Conservation (phyloP, 169 alveolate genomes). For the Cryptosporidium tyzzeri region DNA sequence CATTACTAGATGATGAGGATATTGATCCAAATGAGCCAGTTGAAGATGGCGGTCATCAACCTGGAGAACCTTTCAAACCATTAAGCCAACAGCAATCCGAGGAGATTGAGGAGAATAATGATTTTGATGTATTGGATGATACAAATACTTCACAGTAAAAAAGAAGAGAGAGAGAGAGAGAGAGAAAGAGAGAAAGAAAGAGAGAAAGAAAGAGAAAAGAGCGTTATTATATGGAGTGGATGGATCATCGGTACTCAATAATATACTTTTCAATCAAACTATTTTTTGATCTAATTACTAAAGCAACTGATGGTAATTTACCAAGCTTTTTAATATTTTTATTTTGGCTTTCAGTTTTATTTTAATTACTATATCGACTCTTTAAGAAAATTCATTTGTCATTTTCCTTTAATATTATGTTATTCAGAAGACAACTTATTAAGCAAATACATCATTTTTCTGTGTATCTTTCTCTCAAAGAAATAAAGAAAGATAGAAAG, state of each 20-base stretch:
- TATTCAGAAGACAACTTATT: not conserved
- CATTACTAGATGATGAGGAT: slow-evolving; percentile 64
- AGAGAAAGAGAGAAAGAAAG: too few species aligned
- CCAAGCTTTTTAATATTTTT: not conserved
- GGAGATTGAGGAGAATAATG: slow-evolving; percentile 59
- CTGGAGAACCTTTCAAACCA: slow-evolving; percentile 59
- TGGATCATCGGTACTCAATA: not conserved
- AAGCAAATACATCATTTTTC: not conserved
- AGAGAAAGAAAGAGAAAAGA: not conserved
- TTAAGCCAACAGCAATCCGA: slow-evolving; percentile 50
- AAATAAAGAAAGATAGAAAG: not conserved
- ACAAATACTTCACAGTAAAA: slow-evolving; percentile 17
- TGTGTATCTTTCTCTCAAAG: too few species aligned
- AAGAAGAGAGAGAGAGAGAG: too few species aligned
- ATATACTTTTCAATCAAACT: not conserved
- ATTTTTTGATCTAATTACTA: not conserved
- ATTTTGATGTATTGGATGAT: slow-evolving; percentile 68
- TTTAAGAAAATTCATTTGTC: not conserved
- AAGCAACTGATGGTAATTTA: not conserved
- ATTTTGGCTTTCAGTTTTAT: not conserved
- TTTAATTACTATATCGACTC: not conserved
- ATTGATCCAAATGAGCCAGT: slow-evolving; percentile 72
- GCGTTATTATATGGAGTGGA: not conserved
- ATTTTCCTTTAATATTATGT: not conserved
- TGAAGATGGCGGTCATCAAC: slow-evolving; percentile 75